These are phyloP conservation scores for Tardiomyces digboiensis DNA, from an alignment of 1,139 yeast genomes.

Conservation along the genomic window DNA sequence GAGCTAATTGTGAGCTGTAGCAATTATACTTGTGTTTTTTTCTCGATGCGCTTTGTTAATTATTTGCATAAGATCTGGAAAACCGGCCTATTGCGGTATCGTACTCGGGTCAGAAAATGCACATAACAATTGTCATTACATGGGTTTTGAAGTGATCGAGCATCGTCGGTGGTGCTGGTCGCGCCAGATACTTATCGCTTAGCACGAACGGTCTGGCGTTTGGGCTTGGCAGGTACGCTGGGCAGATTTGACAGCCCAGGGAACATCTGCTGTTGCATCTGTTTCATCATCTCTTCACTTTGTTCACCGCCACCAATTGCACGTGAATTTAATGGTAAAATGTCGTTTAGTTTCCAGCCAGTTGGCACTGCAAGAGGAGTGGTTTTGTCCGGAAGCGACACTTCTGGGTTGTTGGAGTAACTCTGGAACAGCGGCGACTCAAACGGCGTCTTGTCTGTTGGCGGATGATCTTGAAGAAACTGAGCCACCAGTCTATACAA, in stretches of 20 bases:
- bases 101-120: too few relatives aligned
- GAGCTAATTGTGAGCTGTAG: too few relatives aligned
- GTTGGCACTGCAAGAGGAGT: constrained; percentile 65
- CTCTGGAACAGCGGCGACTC: constrained; percentile 44
- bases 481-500: constrained; percentile 52
- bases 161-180: too few relatives aligned
- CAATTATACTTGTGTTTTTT: too few relatives aligned
- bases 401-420: constrained; percentile 34
- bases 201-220: constrained; percentile 17
- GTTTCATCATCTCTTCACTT: constrained; percentile 53
- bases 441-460: constrained; percentile 54
- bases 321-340: constrained; percentile 78
- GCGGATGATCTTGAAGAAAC: constrained; percentile 59
- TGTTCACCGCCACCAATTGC: constrained; percentile 79
- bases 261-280: constrained; percentile 25
- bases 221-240: constrained; percentile 35
- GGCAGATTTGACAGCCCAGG: constrained; percentile 20
- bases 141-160: too few relatives aligned
- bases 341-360: constrained; percentile 77
- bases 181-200: neutral
- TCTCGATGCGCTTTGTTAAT: too few relatives aligned
- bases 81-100: too few relatives aligned
- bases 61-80: too few relatives aligned
- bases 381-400: constrained; percentile 39
- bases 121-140: too few relatives aligned